These are phyloP conservation scores for Stramenopiles sp. DNA, from an alignment of 352 stramenopile species.

Conservation along the genomic window DNA sequence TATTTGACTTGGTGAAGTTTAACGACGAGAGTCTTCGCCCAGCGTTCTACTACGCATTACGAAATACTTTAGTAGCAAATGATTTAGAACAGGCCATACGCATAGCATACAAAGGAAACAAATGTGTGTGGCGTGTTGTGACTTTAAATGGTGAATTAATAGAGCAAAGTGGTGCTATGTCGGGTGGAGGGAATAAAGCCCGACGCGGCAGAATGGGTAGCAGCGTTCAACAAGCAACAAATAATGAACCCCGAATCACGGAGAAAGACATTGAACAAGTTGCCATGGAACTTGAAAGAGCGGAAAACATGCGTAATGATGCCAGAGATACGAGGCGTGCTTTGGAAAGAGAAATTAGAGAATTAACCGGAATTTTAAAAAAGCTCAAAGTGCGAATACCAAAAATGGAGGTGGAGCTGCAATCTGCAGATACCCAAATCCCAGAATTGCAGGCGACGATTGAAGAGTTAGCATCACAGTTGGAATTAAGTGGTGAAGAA, in stretches of 20 bases:
- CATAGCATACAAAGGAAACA: constrained; percentile 68
- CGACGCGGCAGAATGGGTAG: constrained; percentile 77
- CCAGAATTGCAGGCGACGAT: not conserved
- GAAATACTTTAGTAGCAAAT: constrained; percentile 87
- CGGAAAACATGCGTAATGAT: not conserved
- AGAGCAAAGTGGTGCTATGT: constrained; percentile 96
- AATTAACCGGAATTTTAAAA: not conserved
- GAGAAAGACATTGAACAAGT: not conserved
- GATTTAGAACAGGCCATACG: constrained; percentile 73
- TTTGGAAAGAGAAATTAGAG: not conserved
- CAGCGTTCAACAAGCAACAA: not conserved
- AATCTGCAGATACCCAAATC: not conserved
- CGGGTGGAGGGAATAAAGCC: constrained; percentile 77
- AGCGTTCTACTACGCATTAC: constrained; percentile 86
- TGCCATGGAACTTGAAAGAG: not conserved
- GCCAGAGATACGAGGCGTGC: not conserved
- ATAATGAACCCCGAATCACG: not conserved
- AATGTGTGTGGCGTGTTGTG: constrained; percentile 86
- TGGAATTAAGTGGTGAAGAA: constrained; percentile 29
- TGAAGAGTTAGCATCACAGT: not conserved
- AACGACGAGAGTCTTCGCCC: constrained; percentile 61
- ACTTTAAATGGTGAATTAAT: constrained; percentile 91
- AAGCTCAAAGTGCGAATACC: not conserved
- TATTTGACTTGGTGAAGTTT: constrained; percentile 66
- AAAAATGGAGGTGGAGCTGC: not conserved